A percentile compares a stretch with the other conserved stretches of the same genome.
phyloP scores from a whole-genome alignment of 2,329 filamentous ascomycete genomes.

The Fusarium piperis region DNA sequence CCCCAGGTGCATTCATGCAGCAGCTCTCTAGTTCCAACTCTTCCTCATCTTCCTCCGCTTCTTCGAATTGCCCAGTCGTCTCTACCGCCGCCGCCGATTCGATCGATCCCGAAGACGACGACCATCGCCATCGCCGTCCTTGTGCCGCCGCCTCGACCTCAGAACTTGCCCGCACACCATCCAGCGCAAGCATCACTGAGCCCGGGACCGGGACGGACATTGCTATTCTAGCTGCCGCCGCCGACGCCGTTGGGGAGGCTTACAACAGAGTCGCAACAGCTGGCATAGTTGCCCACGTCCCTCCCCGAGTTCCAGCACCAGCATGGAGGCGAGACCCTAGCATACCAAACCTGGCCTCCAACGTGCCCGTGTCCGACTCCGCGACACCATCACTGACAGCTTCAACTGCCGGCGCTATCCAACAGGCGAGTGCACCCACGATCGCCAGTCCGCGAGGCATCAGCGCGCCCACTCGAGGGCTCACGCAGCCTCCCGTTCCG shows the following conservation, averaged over 20 bases:
- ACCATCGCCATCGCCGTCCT: conserved; percentile 12
- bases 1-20: conserved; percentile 47
- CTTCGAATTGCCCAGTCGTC: conserved; percentile 10
- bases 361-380: conserved; percentile 23
- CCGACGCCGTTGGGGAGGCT: conserved; percentile 19
- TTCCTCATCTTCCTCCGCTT: conserved; percentile 28
- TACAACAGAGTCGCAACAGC: conserved; percentile 19
- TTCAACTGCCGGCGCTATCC: conserved; percentile 29
- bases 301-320: conserved; percentile 22
- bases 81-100: conserved; percentile 17
- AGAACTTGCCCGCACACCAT: conserved; percentile 17
- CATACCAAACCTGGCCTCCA: conserved; percentile 29
- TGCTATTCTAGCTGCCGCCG: conserved; percentile 18
- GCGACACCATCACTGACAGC: conserved; percentile 11
- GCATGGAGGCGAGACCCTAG: conserved; percentile 38
- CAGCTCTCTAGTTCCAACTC: conserved; percentile 38
- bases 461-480: conserved; percentile 22
- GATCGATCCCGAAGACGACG: conserved; percentile 26
- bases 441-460: conserved; percentile 27
- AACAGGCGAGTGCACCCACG: conserved; percentile 34
- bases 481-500: conserved; percentile 25
- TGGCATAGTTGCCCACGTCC: conserved; percentile 25
- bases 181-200: conserved; percentile 10
- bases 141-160: conserved; percentile 14
- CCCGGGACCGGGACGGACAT: conserved; percentile 12